Percentiles rank a stretch among this genome's conserved stretches.
Evolutionary conservation across 345 rosid species (phyloP).

Genomic region (Excoecaria cochinchinensis): DNA sequence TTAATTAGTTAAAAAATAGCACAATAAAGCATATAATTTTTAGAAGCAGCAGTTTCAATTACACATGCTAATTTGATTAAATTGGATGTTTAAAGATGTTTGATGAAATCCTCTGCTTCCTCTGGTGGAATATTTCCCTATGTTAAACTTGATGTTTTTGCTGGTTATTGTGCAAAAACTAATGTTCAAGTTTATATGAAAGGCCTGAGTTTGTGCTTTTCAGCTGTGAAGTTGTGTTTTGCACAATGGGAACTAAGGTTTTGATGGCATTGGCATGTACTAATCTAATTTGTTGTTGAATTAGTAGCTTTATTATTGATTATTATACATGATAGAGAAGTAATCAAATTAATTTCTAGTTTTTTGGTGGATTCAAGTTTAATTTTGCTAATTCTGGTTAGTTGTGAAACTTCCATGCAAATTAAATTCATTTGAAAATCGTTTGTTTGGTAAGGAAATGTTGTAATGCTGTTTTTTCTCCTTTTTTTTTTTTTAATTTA

Average conservation of each 20-base stretch:
- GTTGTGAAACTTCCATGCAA: too few species aligned
- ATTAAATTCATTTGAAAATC: too few species aligned
- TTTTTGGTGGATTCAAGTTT: too few species aligned
- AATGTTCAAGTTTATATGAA: too few species aligned
- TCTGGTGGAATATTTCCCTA: background rate
- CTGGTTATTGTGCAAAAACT: background rate
- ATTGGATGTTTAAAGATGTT: background rate
- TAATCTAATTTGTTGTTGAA: background rate
- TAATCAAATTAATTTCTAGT: background rate
- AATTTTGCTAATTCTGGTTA: too few species aligned
- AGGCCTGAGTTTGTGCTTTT: background rate
- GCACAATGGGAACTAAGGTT: too few species aligned
- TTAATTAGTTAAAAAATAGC: too few species aligned
- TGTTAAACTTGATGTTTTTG: too few species aligned
- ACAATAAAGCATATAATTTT: background rate
- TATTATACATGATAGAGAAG: background rate
- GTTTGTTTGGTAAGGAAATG: too few species aligned
- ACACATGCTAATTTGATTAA: background rate
- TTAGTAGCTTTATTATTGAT: background rate
- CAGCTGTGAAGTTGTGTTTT: background rate
- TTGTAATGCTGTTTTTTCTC: too few species aligned
- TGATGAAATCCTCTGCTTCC: background rate
- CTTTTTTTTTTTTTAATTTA: too few species aligned
- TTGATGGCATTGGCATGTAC: background rate
- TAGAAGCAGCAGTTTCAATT: background rate